Evolutionary conservation across 805 yeast species (phyloP), one percentile per base, ranked within the genome.

Genomic region (Saccharomycopsis selenospora): DNA sequence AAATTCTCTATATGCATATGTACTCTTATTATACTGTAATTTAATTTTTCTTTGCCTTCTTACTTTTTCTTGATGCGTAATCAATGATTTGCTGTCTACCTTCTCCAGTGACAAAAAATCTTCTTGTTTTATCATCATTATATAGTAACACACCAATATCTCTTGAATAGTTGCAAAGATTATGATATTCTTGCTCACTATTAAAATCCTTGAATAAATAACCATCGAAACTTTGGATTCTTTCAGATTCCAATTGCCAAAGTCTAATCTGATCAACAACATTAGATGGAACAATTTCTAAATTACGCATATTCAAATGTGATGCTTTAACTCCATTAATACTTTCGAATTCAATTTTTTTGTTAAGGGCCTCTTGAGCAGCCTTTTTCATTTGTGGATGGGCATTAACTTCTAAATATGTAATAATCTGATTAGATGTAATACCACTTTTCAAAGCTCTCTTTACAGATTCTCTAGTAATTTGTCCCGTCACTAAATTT

Each of bases 221-320:
- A 0, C 99, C 99, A 25, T 82, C 87, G 45, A 79, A 85, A 1
- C 93, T 77, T 56, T 85, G 81, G 55, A 93, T 86, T 66, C 99
- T 77, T 63, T 93, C 98, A 67, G 90, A 66, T 62, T 93, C 99
- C 52, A 93, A 70, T 68, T 93, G 98, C 99, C 99, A 93, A 46
- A 93, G 71, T 61, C 81, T 82, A 57, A 93, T 86, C 63, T 93
- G 99, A 65, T 93, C 99, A 1, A 87, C 85, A n/a, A 93, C 95
- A 0, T 96, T 93, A 0, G 98, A 96, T 3, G 98, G 98, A 4
- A 85, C 63, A 10, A 93, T 69, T 23, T 52, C 53, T 28, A 52
- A 50, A 33, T 46, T 50, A 41, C 53, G 38, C 43, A 49, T 30
- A 36, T 46, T 47, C 18, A 54, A 45, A 27, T 50, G 52, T 6